phyloP scores from a whole-genome alignment of 78 protist genomes.

The Chrysochromulina parva region DNA sequence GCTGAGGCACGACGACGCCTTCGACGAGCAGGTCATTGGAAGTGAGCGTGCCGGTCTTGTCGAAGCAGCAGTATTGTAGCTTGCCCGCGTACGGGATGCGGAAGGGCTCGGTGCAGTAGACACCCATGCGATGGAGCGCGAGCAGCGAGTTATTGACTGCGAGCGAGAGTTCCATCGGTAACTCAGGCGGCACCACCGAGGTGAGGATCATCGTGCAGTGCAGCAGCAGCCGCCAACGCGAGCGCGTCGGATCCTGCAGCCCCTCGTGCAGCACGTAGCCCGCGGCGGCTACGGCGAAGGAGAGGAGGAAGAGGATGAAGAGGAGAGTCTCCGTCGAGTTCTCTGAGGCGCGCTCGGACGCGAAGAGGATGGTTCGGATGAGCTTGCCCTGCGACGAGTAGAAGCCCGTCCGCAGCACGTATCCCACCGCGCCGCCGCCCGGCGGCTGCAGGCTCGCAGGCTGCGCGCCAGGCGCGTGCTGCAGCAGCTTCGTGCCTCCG shows the following conservation, averaged over 20 bases:
- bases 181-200: conserved; percentile 98
- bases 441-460: conserved; percentile 25
- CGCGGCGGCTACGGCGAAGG: conserved; percentile 81
- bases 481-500: conserved; percentile 44
- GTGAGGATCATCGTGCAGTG: conserved; percentile 76
- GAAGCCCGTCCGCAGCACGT: conserved; percentile 89
- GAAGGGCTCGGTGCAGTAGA: conserved; percentile 99
- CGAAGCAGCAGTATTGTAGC: conserved; percentile 95
- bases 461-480: not conserved
- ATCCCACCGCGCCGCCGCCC: conserved; percentile 65
- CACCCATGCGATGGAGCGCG: conserved; percentile 25
- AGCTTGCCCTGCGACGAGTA: conserved; percentile 92
- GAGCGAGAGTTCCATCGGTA: conserved; percentile 97
- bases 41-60: conserved; percentile 99
- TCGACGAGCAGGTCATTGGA: conserved; percentile 80
- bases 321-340: conserved; percentile 68
- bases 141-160: conserved; percentile 72
- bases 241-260: conserved; percentile 1
- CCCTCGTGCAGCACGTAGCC: not conserved
- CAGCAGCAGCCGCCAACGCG: conserved; percentile 79
- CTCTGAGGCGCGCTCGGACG: conserved; percentile 64
- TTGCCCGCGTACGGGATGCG: conserved; percentile 98
- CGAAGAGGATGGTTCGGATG: conserved; percentile 88
- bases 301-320: conserved; percentile 86
- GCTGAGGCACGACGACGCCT: conserved; percentile 69